Evolutionary conservation across 2,329 filamentous ascomycete species (phyloP), one percentile per base, ranked within the genome.

Genomic region (Davidsoniella neocaledoniae): DNA sequence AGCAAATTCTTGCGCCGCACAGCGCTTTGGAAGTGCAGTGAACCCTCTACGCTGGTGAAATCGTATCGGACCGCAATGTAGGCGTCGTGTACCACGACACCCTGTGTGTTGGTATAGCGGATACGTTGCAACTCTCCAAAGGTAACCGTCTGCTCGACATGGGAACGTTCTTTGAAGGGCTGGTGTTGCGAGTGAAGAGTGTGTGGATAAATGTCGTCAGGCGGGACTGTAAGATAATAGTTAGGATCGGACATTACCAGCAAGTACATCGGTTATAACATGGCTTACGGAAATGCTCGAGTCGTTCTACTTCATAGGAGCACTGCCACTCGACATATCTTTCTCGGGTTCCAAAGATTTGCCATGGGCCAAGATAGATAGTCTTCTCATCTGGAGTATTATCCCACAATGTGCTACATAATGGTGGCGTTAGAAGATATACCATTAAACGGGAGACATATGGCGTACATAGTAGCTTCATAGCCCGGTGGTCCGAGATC

Each of bases 351-450:
- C 67, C 67, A 38, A 70, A 61, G 36, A 73, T 63, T 56, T 73
- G 68, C 70, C 70, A 73, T 4, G 70, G 70, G n/a, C 71, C 71
- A 6, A 74, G 64, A 54, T 73, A 73, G 43, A 73, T 62, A 10
- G 69, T 71, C 44, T 64, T 64, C 56, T 74, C 70, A 56, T 69
- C 64, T 36, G 64, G 57, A 5, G 69, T 71, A 45, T 69, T 66
- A 55, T 72, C 68, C 53, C 69, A 73, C n/a, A 73, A 64, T 43
- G 64, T 68, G 63, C 70, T 73, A 21, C n/a, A 33, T 33, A 4
- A 12, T 9, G 29, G 12, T 12, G 29, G 9, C 12, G 12, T 33
- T 33, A 33, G 29, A 9, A 12, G 29, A 33, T 10, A 12, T 33
- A 33, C 29, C 12, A 1, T 33, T 33, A 5, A 33, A 9, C 12